These are phyloP conservation scores for Dictyophora rubrovolvata DNA, from an alignment of 768 basidiomycete species.

Conservation along the genomic window DNA sequence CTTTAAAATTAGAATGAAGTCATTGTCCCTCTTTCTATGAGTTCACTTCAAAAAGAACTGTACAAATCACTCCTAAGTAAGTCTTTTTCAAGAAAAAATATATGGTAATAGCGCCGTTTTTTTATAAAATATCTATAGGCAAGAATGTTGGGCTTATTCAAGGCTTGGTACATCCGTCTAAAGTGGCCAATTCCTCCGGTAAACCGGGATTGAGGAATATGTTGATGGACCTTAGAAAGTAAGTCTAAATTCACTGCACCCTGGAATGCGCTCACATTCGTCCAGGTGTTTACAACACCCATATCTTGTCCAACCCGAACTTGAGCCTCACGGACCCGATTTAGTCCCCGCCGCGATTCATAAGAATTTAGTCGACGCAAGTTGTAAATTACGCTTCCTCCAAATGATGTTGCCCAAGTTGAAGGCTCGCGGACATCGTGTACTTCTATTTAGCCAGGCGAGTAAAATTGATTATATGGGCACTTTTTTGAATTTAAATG, in stretches of 20 bases:
- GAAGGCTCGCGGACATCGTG: constrained; percentile 75
- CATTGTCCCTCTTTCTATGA: constrained; percentile 84
- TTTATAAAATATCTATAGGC: constrained; percentile 30
- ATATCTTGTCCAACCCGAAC: constrained; percentile 68
- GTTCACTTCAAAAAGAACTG: constrained; percentile 76
- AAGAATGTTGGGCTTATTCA: constrained; percentile 61
- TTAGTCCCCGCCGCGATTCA: constrained; percentile 53
- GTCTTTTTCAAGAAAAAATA: constrained; percentile 17
- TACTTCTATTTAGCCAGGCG: constrained; percentile 89
- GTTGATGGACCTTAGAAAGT: constrained; percentile 85
- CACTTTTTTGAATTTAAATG: background rate
- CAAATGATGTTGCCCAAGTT: constrained; percentile 73
- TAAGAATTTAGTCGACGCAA: constrained; percentile 70
- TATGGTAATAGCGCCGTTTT: constrained; percentile 13
- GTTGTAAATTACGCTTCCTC: constrained; percentile 76
- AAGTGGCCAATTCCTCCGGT: constrained; percentile 20
- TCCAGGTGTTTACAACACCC: constrained; percentile 83
- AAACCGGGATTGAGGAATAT: constrained; percentile 69
- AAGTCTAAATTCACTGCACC: constrained; percentile 18
- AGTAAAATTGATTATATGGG: constrained; percentile 11
- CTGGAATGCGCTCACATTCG: background rate
- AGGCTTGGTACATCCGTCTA: constrained; percentile 38
- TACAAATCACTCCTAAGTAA: constrained; percentile 78
- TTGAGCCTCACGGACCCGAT: constrained; percentile 52
- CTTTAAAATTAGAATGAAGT: constrained; percentile 59